Conservation (phyloP, 257 asterid genomes). For the Orobanche coerulescens region DNA sequence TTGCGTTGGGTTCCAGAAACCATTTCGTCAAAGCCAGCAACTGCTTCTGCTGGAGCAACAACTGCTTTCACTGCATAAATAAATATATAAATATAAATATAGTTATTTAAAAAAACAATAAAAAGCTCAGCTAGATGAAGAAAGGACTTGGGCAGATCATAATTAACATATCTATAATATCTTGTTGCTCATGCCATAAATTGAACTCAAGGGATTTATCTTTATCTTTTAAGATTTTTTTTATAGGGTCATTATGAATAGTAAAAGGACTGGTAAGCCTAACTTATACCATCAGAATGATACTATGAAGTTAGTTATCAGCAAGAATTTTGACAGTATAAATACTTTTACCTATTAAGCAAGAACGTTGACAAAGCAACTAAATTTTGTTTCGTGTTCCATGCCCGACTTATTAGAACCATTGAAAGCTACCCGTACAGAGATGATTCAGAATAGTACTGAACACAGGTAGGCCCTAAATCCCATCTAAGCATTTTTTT, state of each 20-base stretch:
- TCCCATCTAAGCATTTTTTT: background rate
- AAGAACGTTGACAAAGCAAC: too few species aligned
- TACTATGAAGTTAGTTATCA: background rate
- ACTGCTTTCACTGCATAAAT: constrained; percentile 64
- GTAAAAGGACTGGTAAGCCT: background rate
- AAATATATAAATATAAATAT: background rate
- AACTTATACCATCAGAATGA: background rate
- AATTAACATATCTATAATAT: too few species aligned
- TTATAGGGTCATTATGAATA: background rate
- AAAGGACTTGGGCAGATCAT: background rate
- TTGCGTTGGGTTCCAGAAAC: constrained; percentile 82
- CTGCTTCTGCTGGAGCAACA: constrained; percentile 63
- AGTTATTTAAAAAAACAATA: constrained; percentile 17
- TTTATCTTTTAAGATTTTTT: background rate
- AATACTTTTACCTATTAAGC: background rate
- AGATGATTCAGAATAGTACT: background rate
- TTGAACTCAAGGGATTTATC: background rate
- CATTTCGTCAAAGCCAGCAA: constrained; percentile 80
- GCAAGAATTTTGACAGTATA: background rate
- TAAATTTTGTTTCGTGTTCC: too few species aligned
- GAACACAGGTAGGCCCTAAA: background rate
- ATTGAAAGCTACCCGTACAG: background rate
- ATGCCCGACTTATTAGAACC: background rate
- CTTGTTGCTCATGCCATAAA: background rate
- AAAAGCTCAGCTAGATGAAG: constrained; percentile 11